Conservation (phyloP, 139 green algal species). For the Tetradesmus obliquus region DNA sequence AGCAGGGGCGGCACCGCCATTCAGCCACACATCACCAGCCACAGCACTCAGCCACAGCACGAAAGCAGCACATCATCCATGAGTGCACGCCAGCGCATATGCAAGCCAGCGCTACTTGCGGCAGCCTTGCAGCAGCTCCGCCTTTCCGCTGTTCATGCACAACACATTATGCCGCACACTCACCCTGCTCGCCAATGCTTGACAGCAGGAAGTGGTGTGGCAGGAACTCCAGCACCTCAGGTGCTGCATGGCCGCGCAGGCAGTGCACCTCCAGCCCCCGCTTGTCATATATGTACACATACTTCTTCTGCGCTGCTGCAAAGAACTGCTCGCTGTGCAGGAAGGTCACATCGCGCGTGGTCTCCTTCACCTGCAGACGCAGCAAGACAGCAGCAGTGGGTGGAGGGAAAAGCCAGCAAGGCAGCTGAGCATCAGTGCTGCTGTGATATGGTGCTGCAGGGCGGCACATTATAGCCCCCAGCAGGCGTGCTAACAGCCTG, state of each 20-base stretch:
- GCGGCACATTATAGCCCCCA: no score
- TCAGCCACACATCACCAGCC: no score
- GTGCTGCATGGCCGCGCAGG: constrained; percentile 78
- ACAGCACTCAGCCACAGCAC: background rate
- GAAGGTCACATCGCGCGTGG: constrained; percentile 86
- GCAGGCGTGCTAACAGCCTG: no score
- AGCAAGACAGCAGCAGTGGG: background rate
- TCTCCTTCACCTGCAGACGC: constrained; percentile 87
- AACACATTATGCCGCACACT: background rate
- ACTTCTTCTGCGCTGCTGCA: constrained; percentile 93
- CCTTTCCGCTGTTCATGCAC: no score
- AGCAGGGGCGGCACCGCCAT: background rate
- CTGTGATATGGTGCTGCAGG: background rate
- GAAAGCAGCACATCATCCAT: background rate
- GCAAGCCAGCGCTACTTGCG: background rate
- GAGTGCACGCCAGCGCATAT: background rate
- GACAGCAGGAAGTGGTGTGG: constrained; percentile 97
- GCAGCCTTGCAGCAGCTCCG: background rate
- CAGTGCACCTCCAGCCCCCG: constrained; percentile 97
- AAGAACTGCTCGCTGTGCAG: constrained; percentile 99
- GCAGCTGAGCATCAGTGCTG: background rate
- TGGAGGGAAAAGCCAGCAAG: background rate
- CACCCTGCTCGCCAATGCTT: constrained; percentile 78
- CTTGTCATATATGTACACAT: constrained; percentile 99
- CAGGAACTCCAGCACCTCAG: constrained; percentile 88